Evolutionary conservation across 2,329 filamentous ascomycete species (phyloP).

Genomic region (Magnaporthiopsis poae): DNA sequence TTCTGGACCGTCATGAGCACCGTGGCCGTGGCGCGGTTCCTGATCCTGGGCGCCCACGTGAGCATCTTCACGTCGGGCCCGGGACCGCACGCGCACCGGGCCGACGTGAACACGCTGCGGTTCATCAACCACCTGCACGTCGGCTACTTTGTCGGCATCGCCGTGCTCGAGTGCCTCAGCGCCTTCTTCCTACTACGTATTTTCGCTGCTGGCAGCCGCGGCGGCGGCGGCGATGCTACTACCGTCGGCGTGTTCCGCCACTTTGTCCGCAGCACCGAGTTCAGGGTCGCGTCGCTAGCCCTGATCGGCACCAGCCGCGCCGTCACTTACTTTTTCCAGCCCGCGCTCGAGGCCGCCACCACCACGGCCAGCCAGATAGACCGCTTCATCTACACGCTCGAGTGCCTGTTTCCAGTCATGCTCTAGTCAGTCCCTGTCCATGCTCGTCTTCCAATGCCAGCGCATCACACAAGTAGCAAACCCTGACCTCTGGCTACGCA

Average conservation of each 20-base stretch:
- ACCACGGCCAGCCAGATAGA: constrained; percentile 28
- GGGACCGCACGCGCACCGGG: constrained; percentile 10
- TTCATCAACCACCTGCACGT: constrained; percentile 30
- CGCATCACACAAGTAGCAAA: not conserved
- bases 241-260: constrained; percentile 26
- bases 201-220: constrained; percentile 20
- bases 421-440: constrained; percentile 24
- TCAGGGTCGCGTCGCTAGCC: constrained; percentile 28
- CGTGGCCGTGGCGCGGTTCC: constrained; percentile 37
- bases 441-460: not conserved
- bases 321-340: constrained; percentile 31
- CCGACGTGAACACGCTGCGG: constrained; percentile 14
- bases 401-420: constrained; percentile 32
- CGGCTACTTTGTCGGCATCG: constrained; percentile 31
- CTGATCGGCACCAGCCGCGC: constrained; percentile 29
- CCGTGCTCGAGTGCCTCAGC: constrained; percentile 29
- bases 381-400: constrained; percentile 31
- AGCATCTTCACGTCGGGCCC: not conserved
- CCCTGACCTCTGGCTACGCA: constrained; percentile 9
- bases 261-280: constrained; percentile 30
- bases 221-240: constrained; percentile 20
- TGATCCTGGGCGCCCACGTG: constrained; percentile 18
- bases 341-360: constrained; percentile 26
- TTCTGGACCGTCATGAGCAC: constrained; percentile 49
- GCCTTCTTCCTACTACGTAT: constrained; percentile 29